A percentile compares a stretch with the other conserved stretches of the same genome.
Evolutionary conservation across 2,329 filamentous ascomycete species (phyloP).

Genomic region (Phyllachora maydis): DNA sequence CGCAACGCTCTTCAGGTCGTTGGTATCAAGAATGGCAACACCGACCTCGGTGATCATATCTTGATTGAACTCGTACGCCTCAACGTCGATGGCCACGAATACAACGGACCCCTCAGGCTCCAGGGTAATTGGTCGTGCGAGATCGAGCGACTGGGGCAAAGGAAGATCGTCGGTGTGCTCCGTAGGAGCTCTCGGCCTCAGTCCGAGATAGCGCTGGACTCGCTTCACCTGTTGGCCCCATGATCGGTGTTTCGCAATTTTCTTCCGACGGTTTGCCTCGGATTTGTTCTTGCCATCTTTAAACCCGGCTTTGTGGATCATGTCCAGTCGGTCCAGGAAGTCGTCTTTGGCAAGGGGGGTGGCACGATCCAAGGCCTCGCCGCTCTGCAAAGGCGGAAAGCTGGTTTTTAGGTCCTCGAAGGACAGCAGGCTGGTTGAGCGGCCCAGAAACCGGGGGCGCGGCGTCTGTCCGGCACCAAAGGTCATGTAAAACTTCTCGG

Average conservation of each 20-base stretch:
- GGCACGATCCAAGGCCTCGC: conserved; percentile 14
- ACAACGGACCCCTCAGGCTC: conserved; percentile 33
- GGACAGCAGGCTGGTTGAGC: conserved; percentile 20
- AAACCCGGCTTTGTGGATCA: conserved; percentile 24
- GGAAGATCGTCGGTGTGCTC: too few species aligned
- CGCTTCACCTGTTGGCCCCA: conserved; percentile 38
- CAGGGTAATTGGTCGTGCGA: conserved; percentile 21
- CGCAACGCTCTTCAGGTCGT: conserved; percentile 23
- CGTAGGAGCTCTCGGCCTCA: conserved; percentile 21
- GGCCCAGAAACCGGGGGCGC: conserved; percentile 47
- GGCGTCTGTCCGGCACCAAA: conserved; percentile 42
- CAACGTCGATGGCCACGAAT: conserved; percentile 65
- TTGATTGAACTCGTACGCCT: conserved; percentile 52
- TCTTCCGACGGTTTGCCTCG: conserved; percentile 22
- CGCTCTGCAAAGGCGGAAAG: conserved; percentile 14
- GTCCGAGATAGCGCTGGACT: conserved; percentile 49
- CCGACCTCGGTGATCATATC: conserved; percentile 67
- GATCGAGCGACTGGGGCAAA: conserved; percentile 16
- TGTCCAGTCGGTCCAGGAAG: conserved; percentile 32
- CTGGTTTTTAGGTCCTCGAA: conserved; percentile 10
- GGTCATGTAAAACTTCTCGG: conserved; percentile 33
- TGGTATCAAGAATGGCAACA: conserved; percentile 59
- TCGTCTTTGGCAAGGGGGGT: conserved; percentile 16
- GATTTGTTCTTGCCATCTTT: conserved; percentile 24
- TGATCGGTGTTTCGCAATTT: conserved; percentile 23